Evolutionary conservation across 495 filamentous ascomycete species (phyloP).

Genomic region (Bacidia gigantensis): DNA sequence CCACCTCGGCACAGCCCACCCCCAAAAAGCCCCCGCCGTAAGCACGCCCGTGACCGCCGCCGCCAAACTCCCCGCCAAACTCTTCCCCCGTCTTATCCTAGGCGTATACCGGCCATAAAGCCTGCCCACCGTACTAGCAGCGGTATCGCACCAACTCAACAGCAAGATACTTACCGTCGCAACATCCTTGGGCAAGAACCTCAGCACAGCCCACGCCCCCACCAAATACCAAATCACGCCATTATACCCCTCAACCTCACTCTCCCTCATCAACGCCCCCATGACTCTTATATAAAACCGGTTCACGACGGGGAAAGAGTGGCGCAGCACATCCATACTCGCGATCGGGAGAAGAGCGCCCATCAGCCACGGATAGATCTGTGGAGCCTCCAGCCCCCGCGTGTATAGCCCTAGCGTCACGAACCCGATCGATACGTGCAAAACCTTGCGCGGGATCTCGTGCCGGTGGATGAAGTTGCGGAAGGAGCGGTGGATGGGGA

Average conservation of each 20-base stretch:
- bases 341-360: slow-evolving; percentile 77
- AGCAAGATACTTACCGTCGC: slow-evolving; percentile 77
- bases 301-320: slow-evolving; percentile 69
- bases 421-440: slow-evolving; percentile 90
- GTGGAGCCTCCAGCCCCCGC: slow-evolving; percentile 52
- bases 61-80: slow-evolving; percentile 73
- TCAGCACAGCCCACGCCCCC: slow-evolving; percentile 72
- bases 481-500: slow-evolving; percentile 67
- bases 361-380: slow-evolving; percentile 75
- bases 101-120: slow-evolving; percentile 80
- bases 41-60: slow-evolving; percentile 67
- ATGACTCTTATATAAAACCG: slow-evolving; percentile 69
- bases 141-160: slow-evolving; percentile 95
- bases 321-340: slow-evolving; percentile 65
- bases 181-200: slow-evolving; percentile 89
- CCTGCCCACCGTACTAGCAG: slow-evolving; percentile 83
- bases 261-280: slow-evolving; percentile 91
- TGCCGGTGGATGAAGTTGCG: slow-evolving; percentile 38
- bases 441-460: slow-evolving; percentile 34
- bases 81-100: slow-evolving; percentile 74
- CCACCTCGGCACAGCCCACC: slow-evolving; percentile 58
- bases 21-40: slow-evolving; percentile 79
- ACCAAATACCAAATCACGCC: slow-evolving; percentile 94
- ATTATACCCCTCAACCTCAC: slow-evolving; percentile 80
- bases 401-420: slow-evolving; percentile 72